phyloP scores from a whole-genome alignment of 129 eudicot genomes.

The Flaveria robusta region DNA sequence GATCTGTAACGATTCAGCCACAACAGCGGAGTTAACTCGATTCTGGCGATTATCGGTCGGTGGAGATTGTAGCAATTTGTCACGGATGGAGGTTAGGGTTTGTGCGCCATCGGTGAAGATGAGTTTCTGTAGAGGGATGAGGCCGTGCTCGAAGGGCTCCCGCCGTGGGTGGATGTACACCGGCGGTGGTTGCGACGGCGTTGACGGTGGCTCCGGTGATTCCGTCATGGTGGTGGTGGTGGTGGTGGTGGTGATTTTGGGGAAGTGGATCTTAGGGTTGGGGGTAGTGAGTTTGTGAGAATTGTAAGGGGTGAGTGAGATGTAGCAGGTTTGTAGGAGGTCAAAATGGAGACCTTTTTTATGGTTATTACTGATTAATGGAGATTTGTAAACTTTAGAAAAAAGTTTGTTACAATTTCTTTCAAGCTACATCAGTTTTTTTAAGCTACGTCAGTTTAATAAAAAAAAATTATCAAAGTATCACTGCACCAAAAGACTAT shows the following conservation, averaged over 20 bases:
- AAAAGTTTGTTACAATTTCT: too few relatives aligned
- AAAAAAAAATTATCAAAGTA: too few relatives aligned
- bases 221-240: slow-evolving; percentile 36
- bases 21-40: slow-evolving; percentile 45
- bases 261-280: slow-evolving; percentile 19
- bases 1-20: slow-evolving; percentile 60
- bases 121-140: slow-evolving; percentile 89
- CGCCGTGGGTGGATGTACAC: slow-evolving; percentile 70
- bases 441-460: too few relatives aligned
- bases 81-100: slow-evolving; percentile 65
- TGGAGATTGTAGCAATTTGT: slow-evolving; percentile 60
- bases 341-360: slow-evolving; percentile 18
- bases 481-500: too few relatives aligned
- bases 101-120: slow-evolving; percentile 77
- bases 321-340: slow-evolving; percentile 19
- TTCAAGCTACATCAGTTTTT: too few relatives aligned
- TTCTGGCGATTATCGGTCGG: slow-evolving; percentile 26
- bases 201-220: slow-evolving; percentile 38
- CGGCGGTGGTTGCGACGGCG: slow-evolving; percentile 35
- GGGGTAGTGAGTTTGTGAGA: slow-evolving; percentile 21
- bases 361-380: slow-evolving; percentile 16
- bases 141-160: slow-evolving; percentile 94
- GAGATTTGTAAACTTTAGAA: background rate
- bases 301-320: background rate
- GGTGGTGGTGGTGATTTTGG: background rate